Conservation (phyloP, 352 stramenopile genomes). For the Discostella stelligera region DNA sequence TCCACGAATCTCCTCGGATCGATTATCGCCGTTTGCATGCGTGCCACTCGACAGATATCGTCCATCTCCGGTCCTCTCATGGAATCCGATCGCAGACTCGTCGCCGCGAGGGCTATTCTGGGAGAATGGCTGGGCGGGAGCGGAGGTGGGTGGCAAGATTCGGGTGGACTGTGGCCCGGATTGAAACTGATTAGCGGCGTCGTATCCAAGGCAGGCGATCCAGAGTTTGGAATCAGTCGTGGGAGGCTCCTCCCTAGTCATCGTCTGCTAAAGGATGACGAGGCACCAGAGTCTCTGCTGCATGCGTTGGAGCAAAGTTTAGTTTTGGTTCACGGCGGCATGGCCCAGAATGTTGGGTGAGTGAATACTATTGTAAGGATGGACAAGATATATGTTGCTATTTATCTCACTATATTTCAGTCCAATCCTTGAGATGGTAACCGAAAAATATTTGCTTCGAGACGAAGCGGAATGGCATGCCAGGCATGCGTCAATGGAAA, state of each 20-base stretch:
- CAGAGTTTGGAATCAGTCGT: constrained; percentile 57
- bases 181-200: constrained; percentile 68
- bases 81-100: constrained; percentile 55
- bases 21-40: constrained; percentile 63
- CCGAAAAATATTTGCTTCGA: constrained; percentile 66
- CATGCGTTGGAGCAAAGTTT: constrained; percentile 48
- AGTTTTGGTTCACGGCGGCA: constrained; percentile 62
- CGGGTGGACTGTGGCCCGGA: constrained; percentile 63
- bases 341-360: constrained; percentile 63
- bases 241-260: constrained; percentile 60
- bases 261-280: constrained; percentile 46
- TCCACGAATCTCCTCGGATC: constrained; percentile 67
- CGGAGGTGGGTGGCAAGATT: constrained; percentile 70
- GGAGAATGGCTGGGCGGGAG: constrained; percentile 72
- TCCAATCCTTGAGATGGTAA: constrained; percentile 68
- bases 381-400: neutral
- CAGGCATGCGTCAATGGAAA: constrained; percentile 51
- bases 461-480: constrained; percentile 59
- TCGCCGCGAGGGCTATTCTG: constrained; percentile 62
- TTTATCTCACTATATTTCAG: neutral
- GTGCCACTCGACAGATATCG: constrained; percentile 55
- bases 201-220: constrained; percentile 35
- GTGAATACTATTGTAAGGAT: neutral
- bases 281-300: constrained; percentile 48
- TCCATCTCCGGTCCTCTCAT: constrained; percentile 41